Evolutionary conservation across 352 stramenopile species (phyloP), one percentile per base, ranked within the genome.

Genomic region (Globisporangium lucens): DNA sequence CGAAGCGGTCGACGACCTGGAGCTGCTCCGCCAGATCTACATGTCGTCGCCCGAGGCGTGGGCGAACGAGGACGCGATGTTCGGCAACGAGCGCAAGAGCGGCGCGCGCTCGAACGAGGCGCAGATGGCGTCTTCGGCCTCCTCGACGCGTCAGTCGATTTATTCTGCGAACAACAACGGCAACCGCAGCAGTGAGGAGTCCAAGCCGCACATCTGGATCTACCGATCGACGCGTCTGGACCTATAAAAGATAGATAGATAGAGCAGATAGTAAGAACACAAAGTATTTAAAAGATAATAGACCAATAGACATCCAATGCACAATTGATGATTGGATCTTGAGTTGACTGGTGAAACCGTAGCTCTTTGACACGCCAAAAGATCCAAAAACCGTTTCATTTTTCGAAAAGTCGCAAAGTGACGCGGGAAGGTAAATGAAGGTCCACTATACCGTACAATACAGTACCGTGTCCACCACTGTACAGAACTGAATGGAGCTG

Each of bases 11-110:
- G 69, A 83, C 63, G 76, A 86, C 52, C 55, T 84, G 1, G 76
- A 84, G 46, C 57, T 83, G 8, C 70, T 83, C 60, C 72, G 55
- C n/a, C 75, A 77, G 38, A 70, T 87, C 30, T 84, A 78, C 46
- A 27, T 83, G 59, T 72, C 79, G 53, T 79, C 75, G 10, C 41
- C 65, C 15, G 57, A 66, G 35, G n/a, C 27, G 15, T 66, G 65
- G 65, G 49, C 30, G 10, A 12, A 47, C n/a, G 30, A 27, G 27
- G 29, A 41, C 29, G 27, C 53, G 53, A 30, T 35, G 6, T 30
- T 52, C 51, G 33, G 30, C 12, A 15, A 12, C 24, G 27, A 46
- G 27, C 20, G 60, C 20, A 6, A 15, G 51, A 38, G 8, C 15
- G 52, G n/a, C 30, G 52, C 59, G 15, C 33, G 43, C n/a, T 29